phyloP scores from a whole-genome alignment of 208 protist species.

The Wallacemonas rigidus region DNA sequence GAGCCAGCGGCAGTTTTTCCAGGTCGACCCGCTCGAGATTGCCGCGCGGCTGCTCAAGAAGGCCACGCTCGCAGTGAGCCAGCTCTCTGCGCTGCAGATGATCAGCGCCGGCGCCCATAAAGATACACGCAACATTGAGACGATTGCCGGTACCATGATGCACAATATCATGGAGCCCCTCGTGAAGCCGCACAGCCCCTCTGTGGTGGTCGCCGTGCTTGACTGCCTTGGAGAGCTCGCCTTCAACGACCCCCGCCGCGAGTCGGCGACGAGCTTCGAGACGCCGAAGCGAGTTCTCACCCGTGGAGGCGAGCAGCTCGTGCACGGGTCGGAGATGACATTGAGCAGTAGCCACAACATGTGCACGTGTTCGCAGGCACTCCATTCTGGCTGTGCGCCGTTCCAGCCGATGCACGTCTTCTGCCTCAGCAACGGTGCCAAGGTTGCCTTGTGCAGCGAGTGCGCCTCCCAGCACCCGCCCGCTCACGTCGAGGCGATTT shows the following conservation, averaged over 20 bases:
- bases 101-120: slow-evolving; percentile 40
- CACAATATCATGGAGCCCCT: slow-evolving; percentile 40
- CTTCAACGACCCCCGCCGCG: slow-evolving; percentile 56
- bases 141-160: slow-evolving; percentile 46
- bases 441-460: slow-evolving; percentile 49
- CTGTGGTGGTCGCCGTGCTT: slow-evolving; percentile 56
- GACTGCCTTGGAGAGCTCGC: slow-evolving; percentile 70
- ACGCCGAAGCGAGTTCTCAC: not conserved
- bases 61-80: slow-evolving; percentile 51
- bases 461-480: slow-evolving; percentile 62
- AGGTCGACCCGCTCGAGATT: slow-evolving; percentile 75
- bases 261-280: not conserved
- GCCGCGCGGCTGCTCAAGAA: slow-evolving; percentile 41
- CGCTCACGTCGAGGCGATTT: slow-evolving; percentile 16
- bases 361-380: slow-evolving; percentile 27
- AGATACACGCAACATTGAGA: slow-evolving; percentile 49
- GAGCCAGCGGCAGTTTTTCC: slow-evolving; percentile 43
- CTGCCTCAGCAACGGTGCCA: slow-evolving; percentile 19
- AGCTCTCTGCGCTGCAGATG: slow-evolving; percentile 51
- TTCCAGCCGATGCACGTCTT: slow-evolving; percentile 62
- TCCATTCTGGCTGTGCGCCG: slow-evolving; percentile 33
- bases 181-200: slow-evolving; percentile 35
- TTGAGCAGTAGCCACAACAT: not conserved
- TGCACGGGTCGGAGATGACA: not conserved
- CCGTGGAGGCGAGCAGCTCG: not conserved